Base-by-base conservation (phyloP, 495 filamentous ascomycete genomes). In the Hyaloscypha variabilis region DNA sequence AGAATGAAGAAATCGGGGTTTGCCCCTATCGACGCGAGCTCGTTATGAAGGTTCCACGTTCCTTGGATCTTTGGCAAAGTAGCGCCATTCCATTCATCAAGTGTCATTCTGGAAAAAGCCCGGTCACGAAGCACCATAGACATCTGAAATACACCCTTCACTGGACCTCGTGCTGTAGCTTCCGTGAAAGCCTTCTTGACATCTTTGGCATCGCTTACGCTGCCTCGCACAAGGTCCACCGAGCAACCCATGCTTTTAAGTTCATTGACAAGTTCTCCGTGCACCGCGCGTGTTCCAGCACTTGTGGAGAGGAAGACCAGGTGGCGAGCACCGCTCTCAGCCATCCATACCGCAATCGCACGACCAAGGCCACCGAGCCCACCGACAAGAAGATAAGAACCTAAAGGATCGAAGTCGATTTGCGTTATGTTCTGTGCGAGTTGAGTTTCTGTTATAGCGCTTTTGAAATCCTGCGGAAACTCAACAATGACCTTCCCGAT, bases 1-100 rank as follows among this genome's bases (percentile, higher is more conserved):
- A 82, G 78, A 21, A 90, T 75, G 73, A 90, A 90, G 77, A 91
- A 91, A 71, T 90, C 88, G 74, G 17, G 87, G 88, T 4, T 87
- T 87, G 34, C 81, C 17, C 25, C 25, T 3, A 54, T 25, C 6
- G 21, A 10, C 17, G 8, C 19, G 13, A 57, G 21, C 2, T 63
- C 39, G 8, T 82, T 72, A 68, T 86, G 82, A 0, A 87, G 73
- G 63, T 87, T 84, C 75, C 74, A 77, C 0, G 81, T 74, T 4
- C 84, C 85, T 46, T 75, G 63, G 13, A 83, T 76, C 65, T 86
- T 86, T 60, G 78, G 78, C 2, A 58, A 25, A 19, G 77, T 63
- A 24, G 77, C 74, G 0, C 74, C 65, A 6, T 73, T 64, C 60
- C 72, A 86, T 49, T 81, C 76, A 1, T 72, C 69, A 14, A 73